Percentiles rank a stretch among this genome's conserved stretches.
Evolutionary conservation across 768 basidiomycete species (phyloP).

Genomic region (Serendipita indica): DNA sequence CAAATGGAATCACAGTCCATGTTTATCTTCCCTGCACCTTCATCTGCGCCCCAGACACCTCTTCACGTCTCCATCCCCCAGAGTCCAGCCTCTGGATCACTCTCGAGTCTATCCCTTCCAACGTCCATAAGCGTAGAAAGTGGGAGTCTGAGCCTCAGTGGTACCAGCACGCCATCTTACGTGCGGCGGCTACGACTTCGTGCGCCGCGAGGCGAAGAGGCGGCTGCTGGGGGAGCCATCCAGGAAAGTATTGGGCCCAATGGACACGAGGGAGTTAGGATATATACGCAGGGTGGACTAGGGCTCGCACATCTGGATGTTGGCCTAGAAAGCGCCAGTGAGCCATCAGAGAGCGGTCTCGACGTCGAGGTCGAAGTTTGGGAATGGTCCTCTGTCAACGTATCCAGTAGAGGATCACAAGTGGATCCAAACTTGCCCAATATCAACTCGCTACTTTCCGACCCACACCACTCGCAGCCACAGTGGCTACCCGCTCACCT

Average conservation of each 20-base stretch:
- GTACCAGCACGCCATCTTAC: background rate
- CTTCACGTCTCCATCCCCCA: background rate
- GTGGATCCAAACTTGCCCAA: background rate
- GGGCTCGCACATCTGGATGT: background rate
- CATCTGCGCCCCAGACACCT: background rate
- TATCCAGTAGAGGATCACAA: background rate
- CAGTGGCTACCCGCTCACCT: background rate
- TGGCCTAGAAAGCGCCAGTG: constrained; percentile 3
- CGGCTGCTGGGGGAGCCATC: background rate
- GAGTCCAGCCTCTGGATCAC: background rate
- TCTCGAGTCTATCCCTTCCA: background rate
- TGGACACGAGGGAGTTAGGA: background rate
- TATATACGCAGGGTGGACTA: background rate
- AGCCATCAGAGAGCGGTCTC: background rate
- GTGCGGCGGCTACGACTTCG: background rate
- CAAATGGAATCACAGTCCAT: background rate
- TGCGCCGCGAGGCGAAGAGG: background rate
- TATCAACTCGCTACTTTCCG: background rate
- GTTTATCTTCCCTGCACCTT: background rate
- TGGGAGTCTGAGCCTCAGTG: background rate
- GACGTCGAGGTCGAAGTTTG: background rate
- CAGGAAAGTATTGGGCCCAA: no score
- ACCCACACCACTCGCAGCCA: background rate
- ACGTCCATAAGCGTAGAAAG: constrained; percentile 3
- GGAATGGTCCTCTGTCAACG: background rate